Percentiles rank a stretch among this genome's conserved stretches.
Conservation (phyloP, 176 grass and related monocot species). For the Oryza brachyantha region DNA sequence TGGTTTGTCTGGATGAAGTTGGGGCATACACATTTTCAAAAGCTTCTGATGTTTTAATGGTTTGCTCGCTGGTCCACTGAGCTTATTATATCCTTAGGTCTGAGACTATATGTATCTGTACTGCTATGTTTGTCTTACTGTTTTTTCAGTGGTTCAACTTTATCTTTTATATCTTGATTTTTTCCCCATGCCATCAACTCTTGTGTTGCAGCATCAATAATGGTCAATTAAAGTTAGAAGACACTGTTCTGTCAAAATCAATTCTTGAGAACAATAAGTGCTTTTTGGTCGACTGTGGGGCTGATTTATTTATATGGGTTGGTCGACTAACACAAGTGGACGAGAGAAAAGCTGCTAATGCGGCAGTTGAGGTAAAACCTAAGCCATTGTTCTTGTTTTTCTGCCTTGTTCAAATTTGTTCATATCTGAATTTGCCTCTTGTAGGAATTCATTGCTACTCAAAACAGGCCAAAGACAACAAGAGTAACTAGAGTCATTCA, state of each 20-base stretch:
- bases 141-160: constrained; percentile 2
- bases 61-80: background rate
- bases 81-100: background rate
- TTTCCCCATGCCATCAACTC: constrained; percentile 5
- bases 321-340: constrained; percentile 93
- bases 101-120: background rate
- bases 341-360: constrained; percentile 85
- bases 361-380: constrained; percentile 75
- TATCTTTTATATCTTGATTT: background rate
- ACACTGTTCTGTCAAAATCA: constrained; percentile 64
- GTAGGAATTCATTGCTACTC: constrained; percentile 67
- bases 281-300: constrained; percentile 87
- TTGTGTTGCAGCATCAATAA: constrained; percentile 80
- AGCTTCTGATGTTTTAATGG: background rate
- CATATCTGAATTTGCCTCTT: constrained; percentile 37
- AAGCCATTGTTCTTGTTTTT: background rate
- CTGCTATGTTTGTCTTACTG: background rate
- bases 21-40: background rate
- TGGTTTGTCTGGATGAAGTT: background rate
- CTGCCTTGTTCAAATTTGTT: constrained; percentile 18
- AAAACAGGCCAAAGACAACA: constrained; percentile 71
- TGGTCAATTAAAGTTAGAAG: constrained; percentile 82
- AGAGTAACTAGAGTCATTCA: constrained; percentile 80
- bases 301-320: constrained; percentile 96
- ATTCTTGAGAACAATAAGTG: constrained; percentile 89